Base-by-base conservation (phyloP, 192 early-diverging fungal genomes). In the Dispira simplex region DNA sequence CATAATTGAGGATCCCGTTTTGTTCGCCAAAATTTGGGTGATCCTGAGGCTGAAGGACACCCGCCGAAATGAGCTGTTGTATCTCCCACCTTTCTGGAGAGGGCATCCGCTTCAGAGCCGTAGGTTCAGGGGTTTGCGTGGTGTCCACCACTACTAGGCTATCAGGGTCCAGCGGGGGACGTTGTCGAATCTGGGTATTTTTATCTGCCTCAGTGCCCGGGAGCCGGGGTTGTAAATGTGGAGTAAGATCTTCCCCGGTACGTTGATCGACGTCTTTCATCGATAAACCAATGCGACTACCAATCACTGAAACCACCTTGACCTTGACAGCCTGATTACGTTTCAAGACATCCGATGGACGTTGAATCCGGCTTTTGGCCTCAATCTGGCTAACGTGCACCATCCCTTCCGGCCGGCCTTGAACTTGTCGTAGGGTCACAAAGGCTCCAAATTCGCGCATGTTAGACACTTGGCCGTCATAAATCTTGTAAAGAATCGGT, bases 71-170 rank as follows among this genome's bases (percentile, higher is more conserved):
- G 44, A 99, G 73, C 71, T 99, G 97, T 72, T 97, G 93, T 64
- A 97, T 85, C 72, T 99, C 97, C 85, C 89, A 99, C 32, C 90
- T 83, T 69, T 97, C 95, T 0, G 93, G 92, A 11, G 93, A 96
- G 11, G 92, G 87, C 64, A 97, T 78, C 2, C 97, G 83, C 70
- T 99, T 95, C 18, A 81, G 67, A 6, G 13, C n/a, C 1, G 58
- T 18, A 3, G 25, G 54, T 13, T 56, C 18, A 3, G 21, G 18
- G 8, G 32, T 14, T 26, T 18, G n/a, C 20, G 73, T 73, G 11
- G 70, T 66, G 26, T 56, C 68, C 11, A 86, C 75, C 64, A 63
- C 55, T 10, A 65, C n/a, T 5, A 47, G 47, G 82, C 67, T 43
- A 75, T 62, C 0, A 73, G 71, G 11, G 73, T 67, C 44, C 56